These are phyloP conservation scores for Vigna angularis DNA, from an alignment of 306 rosid species.

Conservation along the genomic window DNA sequence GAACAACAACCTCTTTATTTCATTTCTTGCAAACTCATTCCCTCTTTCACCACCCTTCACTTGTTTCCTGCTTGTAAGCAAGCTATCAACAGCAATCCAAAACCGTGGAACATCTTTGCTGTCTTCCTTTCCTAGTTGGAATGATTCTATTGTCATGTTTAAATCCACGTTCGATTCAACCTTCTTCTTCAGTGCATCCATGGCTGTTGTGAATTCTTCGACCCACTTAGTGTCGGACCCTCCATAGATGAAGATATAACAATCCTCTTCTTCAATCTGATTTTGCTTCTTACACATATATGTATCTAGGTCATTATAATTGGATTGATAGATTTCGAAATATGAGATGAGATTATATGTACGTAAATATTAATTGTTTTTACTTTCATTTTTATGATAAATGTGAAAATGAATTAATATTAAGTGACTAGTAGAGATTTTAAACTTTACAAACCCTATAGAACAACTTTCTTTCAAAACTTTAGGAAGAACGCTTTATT, in stretches of 20 bases:
- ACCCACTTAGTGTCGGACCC: conserved; percentile 23
- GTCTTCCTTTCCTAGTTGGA: conserved; percentile 33
- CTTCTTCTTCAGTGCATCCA: conserved; percentile 7
- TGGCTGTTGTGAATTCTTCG: neutral
- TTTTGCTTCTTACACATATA: neutral
- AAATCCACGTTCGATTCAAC: neutral
- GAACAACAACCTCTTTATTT: conserved; percentile 33
- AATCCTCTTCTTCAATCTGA: conserved; percentile 38
- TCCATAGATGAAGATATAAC: conserved; percentile 44
- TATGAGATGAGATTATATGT: too few relatives aligned
- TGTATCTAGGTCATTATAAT: neutral
- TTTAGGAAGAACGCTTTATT: too few relatives aligned
- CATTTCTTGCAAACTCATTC: conserved; percentile 24
- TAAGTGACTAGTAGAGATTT: too few relatives aligned
- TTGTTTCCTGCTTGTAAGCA: conserved; percentile 27
- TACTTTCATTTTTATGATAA: too few relatives aligned
- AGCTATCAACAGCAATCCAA: conserved; percentile 38
- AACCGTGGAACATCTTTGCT: neutral
- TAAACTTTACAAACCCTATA: too few relatives aligned
- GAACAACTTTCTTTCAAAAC: too few relatives aligned
- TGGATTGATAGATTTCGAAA: too few relatives aligned
- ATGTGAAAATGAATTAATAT: too few relatives aligned
- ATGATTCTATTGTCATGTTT: conserved; percentile 27
- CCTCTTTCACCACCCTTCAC: neutral
- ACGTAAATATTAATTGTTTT: too few relatives aligned